A percentile compares a stretch with the other conserved stretches of the same genome.
Evolutionary conservation across 148 eudicot species (phyloP).

Genomic region (Rhododendron griersonianum): DNA sequence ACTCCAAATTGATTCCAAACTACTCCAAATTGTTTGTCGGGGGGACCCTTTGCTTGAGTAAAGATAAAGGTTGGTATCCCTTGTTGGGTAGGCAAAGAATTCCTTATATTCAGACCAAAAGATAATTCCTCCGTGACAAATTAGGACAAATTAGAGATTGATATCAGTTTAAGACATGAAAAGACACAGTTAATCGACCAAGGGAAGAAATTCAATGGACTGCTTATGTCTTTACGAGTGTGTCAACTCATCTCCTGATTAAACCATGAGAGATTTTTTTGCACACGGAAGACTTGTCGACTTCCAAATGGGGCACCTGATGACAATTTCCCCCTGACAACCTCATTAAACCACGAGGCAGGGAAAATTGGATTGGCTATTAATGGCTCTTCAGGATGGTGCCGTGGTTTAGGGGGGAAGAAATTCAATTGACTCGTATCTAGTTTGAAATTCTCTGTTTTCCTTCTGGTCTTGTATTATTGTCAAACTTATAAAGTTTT

Average conservation of each 20-base stretch:
- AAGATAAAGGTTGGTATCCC: constrained; percentile 10
- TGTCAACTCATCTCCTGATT: no score
- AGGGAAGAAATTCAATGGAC: not conserved
- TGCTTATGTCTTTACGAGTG: not conserved
- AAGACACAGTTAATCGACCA: not conserved
- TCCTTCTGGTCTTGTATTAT: not conserved
- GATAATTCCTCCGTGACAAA: not conserved
- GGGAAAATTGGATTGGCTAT: no score
- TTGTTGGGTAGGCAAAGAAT: not conserved
- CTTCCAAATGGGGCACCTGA: no score
- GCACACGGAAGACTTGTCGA: no score
- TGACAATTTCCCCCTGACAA: no score
- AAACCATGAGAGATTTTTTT: no score
- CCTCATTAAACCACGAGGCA: no score
- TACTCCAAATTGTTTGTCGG: not conserved
- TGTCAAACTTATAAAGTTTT: not conserved
- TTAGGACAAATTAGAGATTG: not conserved
- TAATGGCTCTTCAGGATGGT: no score
- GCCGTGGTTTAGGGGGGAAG: no score
- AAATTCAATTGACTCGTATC: not conserved
- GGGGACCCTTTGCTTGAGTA: constrained; percentile 11
- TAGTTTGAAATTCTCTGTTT: not conserved
- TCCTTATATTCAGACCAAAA: not conserved
- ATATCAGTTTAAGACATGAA: not conserved
- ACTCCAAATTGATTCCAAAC: not conserved